Conservation (phyloP, 768 basidiomycete genomes). For the Pleurotus salmoneostramineus region DNA sequence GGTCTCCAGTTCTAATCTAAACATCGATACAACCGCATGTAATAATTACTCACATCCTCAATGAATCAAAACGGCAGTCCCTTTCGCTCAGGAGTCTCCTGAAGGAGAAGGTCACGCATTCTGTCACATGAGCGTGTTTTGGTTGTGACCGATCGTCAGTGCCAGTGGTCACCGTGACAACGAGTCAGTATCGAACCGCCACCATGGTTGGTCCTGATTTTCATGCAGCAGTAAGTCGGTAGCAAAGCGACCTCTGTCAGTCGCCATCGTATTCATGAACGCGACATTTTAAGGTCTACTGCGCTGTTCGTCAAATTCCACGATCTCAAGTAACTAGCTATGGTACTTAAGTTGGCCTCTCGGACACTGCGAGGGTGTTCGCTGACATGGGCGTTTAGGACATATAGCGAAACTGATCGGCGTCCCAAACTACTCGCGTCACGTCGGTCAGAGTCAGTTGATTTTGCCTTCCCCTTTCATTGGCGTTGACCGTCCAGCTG, state of each 20-base stretch:
- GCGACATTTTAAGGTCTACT: not conserved
- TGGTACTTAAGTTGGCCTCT: not conserved
- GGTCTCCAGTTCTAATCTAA: conserved; percentile 14
- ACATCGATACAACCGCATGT: too few species aligned
- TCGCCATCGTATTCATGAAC: not conserved
- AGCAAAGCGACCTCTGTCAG: not conserved
- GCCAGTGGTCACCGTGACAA: too few species aligned
- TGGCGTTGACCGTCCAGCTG: too few species aligned
- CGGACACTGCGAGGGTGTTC: not conserved
- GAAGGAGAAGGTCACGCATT: too few species aligned
- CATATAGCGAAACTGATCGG: conserved; percentile 79
- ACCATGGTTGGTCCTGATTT: conserved; percentile 3
- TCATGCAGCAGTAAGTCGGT: conserved; percentile 1
- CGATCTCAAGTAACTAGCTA: not conserved
- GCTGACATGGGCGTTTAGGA: conserved; percentile 33
- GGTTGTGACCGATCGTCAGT: too few species aligned
- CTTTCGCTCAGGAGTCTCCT: too few species aligned
- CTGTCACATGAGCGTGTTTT: too few species aligned
- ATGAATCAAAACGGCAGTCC: too few species aligned
- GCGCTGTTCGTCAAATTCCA: not conserved
- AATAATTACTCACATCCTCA: not conserved
- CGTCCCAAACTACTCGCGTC: conserved; percentile 75
- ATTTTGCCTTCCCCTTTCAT: not conserved
- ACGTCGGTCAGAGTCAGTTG: conserved; percentile 73
- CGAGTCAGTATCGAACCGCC: too few species aligned